phyloP scores from a whole-genome alignment of 495 filamentous ascomycete genomes.

The Cercophora sp. region DNA sequence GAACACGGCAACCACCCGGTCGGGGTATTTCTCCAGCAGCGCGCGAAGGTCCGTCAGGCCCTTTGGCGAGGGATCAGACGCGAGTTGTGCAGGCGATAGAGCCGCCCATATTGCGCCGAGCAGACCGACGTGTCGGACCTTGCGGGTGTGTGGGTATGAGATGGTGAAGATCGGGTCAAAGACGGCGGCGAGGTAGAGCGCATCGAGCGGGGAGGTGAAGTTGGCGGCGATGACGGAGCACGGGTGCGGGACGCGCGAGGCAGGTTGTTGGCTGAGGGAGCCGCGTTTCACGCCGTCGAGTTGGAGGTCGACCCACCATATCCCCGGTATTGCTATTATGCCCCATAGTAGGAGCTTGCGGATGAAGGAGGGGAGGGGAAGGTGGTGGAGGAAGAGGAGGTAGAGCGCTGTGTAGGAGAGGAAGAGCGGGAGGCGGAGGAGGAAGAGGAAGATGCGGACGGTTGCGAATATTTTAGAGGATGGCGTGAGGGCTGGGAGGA shows the following conservation, averaged over 20 bases:
- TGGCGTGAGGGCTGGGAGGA: conserved; percentile 71
- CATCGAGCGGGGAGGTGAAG: conserved; percentile 88
- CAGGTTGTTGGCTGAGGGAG: conserved; percentile 55
- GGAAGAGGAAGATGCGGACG: conserved; percentile 67
- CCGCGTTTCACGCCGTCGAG: conserved; percentile 93
- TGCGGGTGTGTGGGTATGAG: conserved; percentile 66
- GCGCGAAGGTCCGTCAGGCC: conserved; percentile 55
- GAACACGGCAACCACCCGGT: conserved; percentile 75
- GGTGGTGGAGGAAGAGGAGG: conserved; percentile 78
- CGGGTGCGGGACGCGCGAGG: conserved; percentile 66
- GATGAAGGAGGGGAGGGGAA: conserved; percentile 72
- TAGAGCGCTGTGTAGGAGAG: conserved; percentile 62
- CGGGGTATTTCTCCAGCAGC: conserved; percentile 63
- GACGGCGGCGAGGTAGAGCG: conserved; percentile 91
- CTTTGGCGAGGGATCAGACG: conserved; percentile 40
- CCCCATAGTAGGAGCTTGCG: conserved; percentile 86
- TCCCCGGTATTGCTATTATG: conserved; percentile 77
- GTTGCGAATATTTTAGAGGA: conserved; percentile 57
- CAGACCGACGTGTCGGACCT: conserved; percentile 72
- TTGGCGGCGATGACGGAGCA: conserved; percentile 80
- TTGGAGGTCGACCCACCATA: conserved; percentile 98
- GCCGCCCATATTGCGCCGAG: conserved; percentile 69
- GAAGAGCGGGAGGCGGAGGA: conserved; percentile 76
- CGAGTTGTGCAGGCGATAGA: conserved; percentile 54
- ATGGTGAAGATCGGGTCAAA: conserved; percentile 93